Percentiles rank a stretch among this genome's conserved stretches.
Conservation (phyloP, 2,329 filamentous ascomycete species). For the Beauveria pseudobassiana region DNA sequence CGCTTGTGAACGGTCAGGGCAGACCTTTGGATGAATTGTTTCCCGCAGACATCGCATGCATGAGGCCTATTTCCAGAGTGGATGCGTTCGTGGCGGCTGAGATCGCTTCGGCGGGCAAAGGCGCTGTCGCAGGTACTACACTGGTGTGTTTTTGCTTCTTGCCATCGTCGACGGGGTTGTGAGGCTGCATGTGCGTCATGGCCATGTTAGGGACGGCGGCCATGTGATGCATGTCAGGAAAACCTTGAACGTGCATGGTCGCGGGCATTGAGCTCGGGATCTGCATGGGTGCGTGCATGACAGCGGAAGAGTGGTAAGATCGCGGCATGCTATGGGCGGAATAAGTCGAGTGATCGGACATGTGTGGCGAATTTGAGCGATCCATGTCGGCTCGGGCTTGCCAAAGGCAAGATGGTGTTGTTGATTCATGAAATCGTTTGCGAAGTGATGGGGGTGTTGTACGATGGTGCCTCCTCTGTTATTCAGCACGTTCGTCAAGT, state of each 20-base stretch:
- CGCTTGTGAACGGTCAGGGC: conserved; percentile 91
- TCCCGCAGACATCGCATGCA: conserved; percentile 88
- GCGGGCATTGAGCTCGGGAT: conserved; percentile 35
- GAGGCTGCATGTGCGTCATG: conserved; percentile 29
- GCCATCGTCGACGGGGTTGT: conserved; percentile 19
- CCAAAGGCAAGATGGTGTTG: conserved; percentile 25
- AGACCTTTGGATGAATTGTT: conserved; percentile 95
- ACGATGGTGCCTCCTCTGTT: conserved; percentile 33
- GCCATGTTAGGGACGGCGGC: conserved; percentile 28
- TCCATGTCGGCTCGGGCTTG: conserved; percentile 37
- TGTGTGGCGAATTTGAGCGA: conserved; percentile 50
- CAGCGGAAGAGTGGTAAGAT: conserved; percentile 45
- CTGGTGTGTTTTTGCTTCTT: conserved; percentile 58
- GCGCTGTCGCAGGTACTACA: conserved; percentile 87
- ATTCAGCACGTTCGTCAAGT: conserved; percentile 46
- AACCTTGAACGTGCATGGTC: conserved; percentile 36
- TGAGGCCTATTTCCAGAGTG: conserved; percentile 88
- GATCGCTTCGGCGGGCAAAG: conserved; percentile 88
- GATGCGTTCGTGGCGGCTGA: conserved; percentile 92
- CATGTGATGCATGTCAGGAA: conserved; percentile 31
- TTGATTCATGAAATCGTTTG: conserved; percentile 25
- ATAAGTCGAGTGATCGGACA: conserved; percentile 52
- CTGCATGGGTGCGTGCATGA: conserved; percentile 43
- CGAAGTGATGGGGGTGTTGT: conserved; percentile 24
- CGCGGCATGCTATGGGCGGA: conserved; percentile 41